A percentile compares a stretch with the other conserved stretches of the same genome.
phyloP scores from a whole-genome alignment of 2,329 filamentous ascomycete species.

The Colletotrichum sp. region DNA sequence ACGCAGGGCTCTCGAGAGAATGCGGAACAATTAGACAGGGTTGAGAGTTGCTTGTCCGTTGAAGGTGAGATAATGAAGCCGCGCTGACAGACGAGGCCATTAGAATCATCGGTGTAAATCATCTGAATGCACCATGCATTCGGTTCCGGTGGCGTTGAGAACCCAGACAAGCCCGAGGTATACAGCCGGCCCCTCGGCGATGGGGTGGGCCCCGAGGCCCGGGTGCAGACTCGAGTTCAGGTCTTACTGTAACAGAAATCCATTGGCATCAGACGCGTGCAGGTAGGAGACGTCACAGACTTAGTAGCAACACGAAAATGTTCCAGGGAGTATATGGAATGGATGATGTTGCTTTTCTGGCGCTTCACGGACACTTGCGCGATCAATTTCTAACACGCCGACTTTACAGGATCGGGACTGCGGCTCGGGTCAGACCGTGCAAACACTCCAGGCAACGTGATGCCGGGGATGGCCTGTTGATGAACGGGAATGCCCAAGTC shows the following conservation, averaged over 20 bases:
- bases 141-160: background rate
- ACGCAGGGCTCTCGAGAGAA: background rate
- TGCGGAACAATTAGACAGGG: background rate
- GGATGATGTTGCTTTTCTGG: background rate
- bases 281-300: background rate
- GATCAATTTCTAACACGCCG: background rate
- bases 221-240: background rate
- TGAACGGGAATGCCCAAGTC: background rate
- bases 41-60: background rate
- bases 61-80: background rate
- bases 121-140: background rate
- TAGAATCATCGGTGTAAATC: background rate
- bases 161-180: background rate
- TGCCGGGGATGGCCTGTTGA: background rate
- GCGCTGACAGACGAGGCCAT: background rate
- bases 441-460: background rate
- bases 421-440: background rate
- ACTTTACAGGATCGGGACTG: background rate
- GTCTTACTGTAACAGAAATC: background rate
- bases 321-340: background rate
- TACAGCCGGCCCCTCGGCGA: background rate
- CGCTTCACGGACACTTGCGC: background rate
- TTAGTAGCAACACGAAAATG: background rate
- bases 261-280: background rate
- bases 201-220: background rate